phyloP scores from a whole-genome alignment of 805 yeast species.

The Monosporozyma yasuniensis region DNA sequence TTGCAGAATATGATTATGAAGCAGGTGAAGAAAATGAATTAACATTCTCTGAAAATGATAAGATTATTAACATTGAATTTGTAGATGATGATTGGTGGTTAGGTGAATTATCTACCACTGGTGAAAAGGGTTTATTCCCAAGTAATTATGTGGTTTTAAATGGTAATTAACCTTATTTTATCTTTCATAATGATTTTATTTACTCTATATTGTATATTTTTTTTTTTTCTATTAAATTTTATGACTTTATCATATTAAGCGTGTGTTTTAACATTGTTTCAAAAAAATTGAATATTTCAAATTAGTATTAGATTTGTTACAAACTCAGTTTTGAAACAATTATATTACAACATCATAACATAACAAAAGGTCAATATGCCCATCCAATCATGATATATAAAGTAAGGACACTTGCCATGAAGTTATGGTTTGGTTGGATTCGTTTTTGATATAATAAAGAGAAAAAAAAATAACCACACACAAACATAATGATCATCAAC shows the following conservation, averaged over 20 bases:
- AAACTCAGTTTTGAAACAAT: not conserved
- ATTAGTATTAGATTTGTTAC: not conserved
- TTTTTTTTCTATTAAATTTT: not conserved
- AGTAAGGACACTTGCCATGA: no score
- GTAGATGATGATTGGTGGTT: slow-evolving; percentile 97
- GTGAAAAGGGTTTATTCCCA: slow-evolving; percentile 84
- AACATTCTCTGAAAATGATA: slow-evolving; percentile 74
- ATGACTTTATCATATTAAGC: not conserved
- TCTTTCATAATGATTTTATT: slow-evolving; percentile 2
- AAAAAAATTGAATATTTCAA: not conserved
- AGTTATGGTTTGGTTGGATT: no score
- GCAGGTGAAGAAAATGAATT: slow-evolving; percentile 92
- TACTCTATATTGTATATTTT: not conserved
- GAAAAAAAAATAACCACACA: not conserved
- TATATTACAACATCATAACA: not conserved
- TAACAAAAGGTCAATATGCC: no score
- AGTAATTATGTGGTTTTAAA: slow-evolving; percentile 64
- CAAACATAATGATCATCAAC: not conserved
- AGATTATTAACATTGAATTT: slow-evolving; percentile 73
- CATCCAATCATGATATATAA: no score
- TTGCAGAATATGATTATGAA: slow-evolving; percentile 82
- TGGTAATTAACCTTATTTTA: not conserved
- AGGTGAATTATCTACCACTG: slow-evolving; percentile 58
- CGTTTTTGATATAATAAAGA: no score
- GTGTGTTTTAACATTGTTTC: not conserved